Conservation (phyloP, 2,329 filamentous ascomycete species). For the Botrytis aclada region DNA sequence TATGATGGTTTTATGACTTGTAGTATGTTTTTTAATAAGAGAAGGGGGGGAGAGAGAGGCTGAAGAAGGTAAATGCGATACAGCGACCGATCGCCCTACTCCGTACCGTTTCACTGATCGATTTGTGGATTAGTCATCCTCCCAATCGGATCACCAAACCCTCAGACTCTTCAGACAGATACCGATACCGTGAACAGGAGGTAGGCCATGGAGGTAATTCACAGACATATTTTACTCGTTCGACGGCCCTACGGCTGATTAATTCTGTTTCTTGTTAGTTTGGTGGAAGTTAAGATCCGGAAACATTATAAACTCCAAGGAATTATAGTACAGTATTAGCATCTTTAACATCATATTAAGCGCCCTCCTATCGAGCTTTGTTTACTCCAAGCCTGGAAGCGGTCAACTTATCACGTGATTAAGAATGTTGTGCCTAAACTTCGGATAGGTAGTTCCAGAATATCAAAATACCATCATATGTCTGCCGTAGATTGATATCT, state of each 20-base stretch:
- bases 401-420: background rate
- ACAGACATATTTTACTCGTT: background rate
- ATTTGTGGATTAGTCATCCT: slow-evolving; percentile 4
- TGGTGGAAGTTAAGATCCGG: background rate
- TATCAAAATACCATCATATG: background rate
- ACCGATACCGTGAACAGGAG: background rate
- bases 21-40: slow-evolving; percentile 5
- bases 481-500: background rate
- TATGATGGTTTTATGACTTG: slow-evolving; percentile 21
- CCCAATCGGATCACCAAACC: background rate
- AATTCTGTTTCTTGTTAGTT: background rate
- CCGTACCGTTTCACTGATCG: background rate
- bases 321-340: background rate
- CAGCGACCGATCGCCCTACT: background rate
- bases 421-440: background rate
- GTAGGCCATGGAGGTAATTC: background rate
- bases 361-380: background rate
- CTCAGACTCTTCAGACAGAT: background rate
- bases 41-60: slow-evolving; percentile 9
- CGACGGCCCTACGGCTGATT: background rate
- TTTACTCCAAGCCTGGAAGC: background rate
- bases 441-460: background rate
- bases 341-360: background rate
- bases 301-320: background rate
- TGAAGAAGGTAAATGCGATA: slow-evolving; percentile 7